A percentile compares a stretch with the other conserved stretches of the same genome.
Conservation (phyloP, 2,329 filamentous ascomycete species). For the Trichophyton verrucosum region DNA sequence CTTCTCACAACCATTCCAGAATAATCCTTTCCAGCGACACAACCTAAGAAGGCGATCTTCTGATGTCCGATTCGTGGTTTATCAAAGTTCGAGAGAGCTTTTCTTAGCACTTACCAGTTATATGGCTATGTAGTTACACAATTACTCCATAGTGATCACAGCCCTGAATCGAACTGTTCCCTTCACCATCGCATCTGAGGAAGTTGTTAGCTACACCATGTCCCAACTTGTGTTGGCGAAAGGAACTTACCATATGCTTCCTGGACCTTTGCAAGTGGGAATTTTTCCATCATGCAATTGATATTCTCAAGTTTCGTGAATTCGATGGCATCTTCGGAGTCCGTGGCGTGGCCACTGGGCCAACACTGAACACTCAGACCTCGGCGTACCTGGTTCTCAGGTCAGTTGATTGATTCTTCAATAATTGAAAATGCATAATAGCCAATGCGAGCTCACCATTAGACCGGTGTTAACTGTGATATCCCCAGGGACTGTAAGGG, state of each 20-base stretch:
- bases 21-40: too few relatives aligned
- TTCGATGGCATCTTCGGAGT: slow-evolving; percentile 41
- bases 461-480: slow-evolving; percentile 9
- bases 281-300: slow-evolving; percentile 43
- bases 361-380: slow-evolving; percentile 40
- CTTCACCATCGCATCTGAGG: slow-evolving; percentile 9
- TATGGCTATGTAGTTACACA: background rate
- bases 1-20: too few relatives aligned
- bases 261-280: slow-evolving; percentile 39
- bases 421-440: background rate
- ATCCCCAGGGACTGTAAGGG: slow-evolving; percentile 15
- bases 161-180: slow-evolving; percentile 10
- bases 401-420: background rate
- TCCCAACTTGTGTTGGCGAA: background rate
- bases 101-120: too few relatives aligned
- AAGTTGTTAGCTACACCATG: background rate
- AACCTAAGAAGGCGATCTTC: too few relatives aligned
- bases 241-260: slow-evolving; percentile 34
- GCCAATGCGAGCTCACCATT: slow-evolving; percentile 11
- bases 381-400: slow-evolving; percentile 25
- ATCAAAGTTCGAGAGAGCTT: too few relatives aligned
- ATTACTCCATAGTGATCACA: slow-evolving; percentile 10
- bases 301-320: slow-evolving; percentile 38
- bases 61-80: background rate
- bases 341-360: slow-evolving; percentile 42